These are phyloP conservation scores for rapeseed (Brassica napus) DNA, from an alignment of 345 rosid genomes.

Conservation along the genomic window Da-Ae NC_063442.1:1762501-1763000, in stretches of 20 bases:
- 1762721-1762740: slow-evolving; percentile 71
- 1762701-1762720: slow-evolving; percentile 95
- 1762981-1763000: slow-evolving; percentile 75
- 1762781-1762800: slow-evolving; percentile 79
- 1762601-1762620: slow-evolving; percentile 83
- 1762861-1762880: slow-evolving; percentile 69
- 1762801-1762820: slow-evolving; percentile 78
- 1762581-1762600: slow-evolving; percentile 87
- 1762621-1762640: slow-evolving; percentile 89
- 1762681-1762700: slow-evolving; percentile 72
- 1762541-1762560: slow-evolving; percentile 79
- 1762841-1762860: slow-evolving; percentile 65
- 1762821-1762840: slow-evolving; percentile 68
- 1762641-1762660: slow-evolving; percentile 95
- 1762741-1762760: slow-evolving; percentile 78
- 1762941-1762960: slow-evolving; percentile 81
- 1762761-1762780: slow-evolving; percentile 80
- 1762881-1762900: slow-evolving; percentile 67
- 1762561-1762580: slow-evolving; percentile 65
- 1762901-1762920: slow-evolving; percentile 97
- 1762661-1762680: slow-evolving; percentile 75
- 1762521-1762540: slow-evolving; percentile 85
- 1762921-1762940: slow-evolving; percentile 79
- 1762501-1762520: slow-evolving; percentile 83
- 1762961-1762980: slow-evolving; percentile 79